phyloP scores from a whole-genome alignment of 140 eudicot genomes.

The Eryngium alpinum region DNA sequence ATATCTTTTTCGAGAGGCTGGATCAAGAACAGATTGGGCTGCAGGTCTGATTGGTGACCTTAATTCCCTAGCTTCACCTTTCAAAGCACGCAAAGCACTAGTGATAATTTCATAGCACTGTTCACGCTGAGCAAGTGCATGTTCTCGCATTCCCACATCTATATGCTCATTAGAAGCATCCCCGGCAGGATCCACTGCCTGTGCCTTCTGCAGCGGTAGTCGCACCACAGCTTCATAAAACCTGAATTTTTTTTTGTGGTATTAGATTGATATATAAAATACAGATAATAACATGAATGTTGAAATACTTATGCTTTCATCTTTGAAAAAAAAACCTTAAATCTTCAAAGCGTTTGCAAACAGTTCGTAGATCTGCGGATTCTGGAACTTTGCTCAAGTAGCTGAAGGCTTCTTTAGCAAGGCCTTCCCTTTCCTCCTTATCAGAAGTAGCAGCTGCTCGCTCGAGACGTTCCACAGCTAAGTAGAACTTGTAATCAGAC shows the following conservation, averaged over 20 bases:
- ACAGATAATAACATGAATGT: background rate
- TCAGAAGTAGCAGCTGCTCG: conserved; percentile 81
- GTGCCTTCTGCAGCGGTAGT: conserved; percentile 93
- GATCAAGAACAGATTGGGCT: conserved; percentile 66
- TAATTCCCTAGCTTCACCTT: conserved; percentile 72
- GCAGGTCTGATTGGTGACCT: conserved; percentile 75
- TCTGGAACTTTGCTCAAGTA: conserved; percentile 87
- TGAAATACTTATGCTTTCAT: background rate
- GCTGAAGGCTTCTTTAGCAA: conserved; percentile 89
- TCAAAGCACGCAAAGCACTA: conserved; percentile 68
- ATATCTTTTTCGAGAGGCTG: conserved; percentile 66
- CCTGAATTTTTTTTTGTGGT: conserved; percentile 34
- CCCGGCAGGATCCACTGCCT: conserved; percentile 86
- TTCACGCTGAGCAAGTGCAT: conserved; percentile 79
- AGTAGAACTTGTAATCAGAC: conserved; percentile 85
- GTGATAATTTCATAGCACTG: conserved; percentile 81
- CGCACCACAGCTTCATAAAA: conserved; percentile 98
- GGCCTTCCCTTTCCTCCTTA: conserved; percentile 65
- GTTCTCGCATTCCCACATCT: conserved; percentile 62
- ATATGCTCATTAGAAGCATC: conserved; percentile 87
- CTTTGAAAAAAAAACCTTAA: conserved; percentile 41
- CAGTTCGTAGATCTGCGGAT: conserved; percentile 90
- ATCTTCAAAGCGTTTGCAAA: conserved; percentile 93
- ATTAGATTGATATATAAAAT: conserved; percentile 20
- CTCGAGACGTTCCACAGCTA: conserved; percentile 96